phyloP scores from a whole-genome alignment of 2,329 filamentous ascomycete genomes.

The Stagonosporopsis tanaceti region DNA sequence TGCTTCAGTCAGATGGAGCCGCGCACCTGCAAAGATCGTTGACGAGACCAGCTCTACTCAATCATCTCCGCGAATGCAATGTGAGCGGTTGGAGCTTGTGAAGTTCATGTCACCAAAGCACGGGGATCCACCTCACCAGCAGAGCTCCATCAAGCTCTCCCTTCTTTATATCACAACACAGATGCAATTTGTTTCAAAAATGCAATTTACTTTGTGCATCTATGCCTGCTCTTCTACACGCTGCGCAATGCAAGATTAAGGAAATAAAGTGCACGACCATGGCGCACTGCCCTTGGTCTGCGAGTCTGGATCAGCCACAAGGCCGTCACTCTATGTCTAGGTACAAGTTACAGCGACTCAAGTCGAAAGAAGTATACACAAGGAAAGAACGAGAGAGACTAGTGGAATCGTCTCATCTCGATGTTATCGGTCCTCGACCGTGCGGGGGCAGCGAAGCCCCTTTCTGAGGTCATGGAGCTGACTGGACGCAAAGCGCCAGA shows the following conservation, averaged over 20 bases:
- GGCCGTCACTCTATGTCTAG: neutral
- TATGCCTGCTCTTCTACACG: constrained; percentile 5
- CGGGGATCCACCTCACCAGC: neutral
- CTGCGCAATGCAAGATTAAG: constrained; percentile 3
- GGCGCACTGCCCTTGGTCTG: constrained; percentile 24
- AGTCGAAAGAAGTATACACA: neutral
- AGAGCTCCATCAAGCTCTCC: too few species aligned
- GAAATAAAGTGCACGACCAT: constrained; percentile 13
- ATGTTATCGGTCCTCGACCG: constrained; percentile 43
- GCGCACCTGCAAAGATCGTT: neutral
- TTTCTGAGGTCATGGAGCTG: constrained; percentile 24
- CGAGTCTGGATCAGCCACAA: neutral
- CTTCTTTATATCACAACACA: neutral
- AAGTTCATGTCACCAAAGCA: neutral
- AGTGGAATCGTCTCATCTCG: constrained; percentile 45
- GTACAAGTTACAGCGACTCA: neutral
- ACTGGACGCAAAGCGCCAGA: constrained; percentile 33
- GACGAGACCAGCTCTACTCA: neutral
- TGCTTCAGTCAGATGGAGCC: neutral
- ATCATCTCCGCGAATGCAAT: neutral
- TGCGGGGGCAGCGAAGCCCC: constrained; percentile 31
- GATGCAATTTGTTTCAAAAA: neutral
- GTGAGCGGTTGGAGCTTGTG: too few species aligned
- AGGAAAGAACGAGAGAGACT: neutral
- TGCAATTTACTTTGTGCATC: neutral